Evolutionary conservation across 176 grass and related monocot genomes (phyloP), one percentile per base, ranked within the genome.

Genomic region (Juncus effusus): DNA sequence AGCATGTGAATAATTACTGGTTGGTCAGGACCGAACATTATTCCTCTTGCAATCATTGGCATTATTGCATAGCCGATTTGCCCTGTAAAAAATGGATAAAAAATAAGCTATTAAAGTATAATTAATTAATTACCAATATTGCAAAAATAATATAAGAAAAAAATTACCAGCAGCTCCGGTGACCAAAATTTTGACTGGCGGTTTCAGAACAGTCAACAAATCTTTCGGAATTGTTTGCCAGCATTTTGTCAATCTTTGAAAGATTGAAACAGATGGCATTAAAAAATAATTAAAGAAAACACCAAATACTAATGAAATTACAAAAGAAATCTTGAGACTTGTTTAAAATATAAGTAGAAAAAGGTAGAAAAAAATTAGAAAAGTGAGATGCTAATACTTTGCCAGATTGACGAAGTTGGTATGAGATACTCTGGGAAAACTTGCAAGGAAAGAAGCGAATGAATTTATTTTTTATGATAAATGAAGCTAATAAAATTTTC

Each of bases 1-100:
- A 95, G 75, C 83, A 95, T 75, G 78, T 87, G 90, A 44, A 95
- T 76, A 8, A 95, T 75, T 65, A 95, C 67, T 54, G 86, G 83
- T 66, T 95, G 90, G 44, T 86, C 66, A 2, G 77, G 86, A 6
- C 86, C 83, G 14, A 95, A 73, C 86, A 95, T 84, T 40, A 76
- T 67, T 1, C 90, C 85, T 76, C 83, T 86, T 37, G 83, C 90
- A 72, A 95, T 86, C 86, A 86, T 95, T 4, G 77, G 56, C 9
- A 90, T 76, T 16, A 90, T 76, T 10, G 90, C 77, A 51, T 90
- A 95, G 13, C 83, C 86, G 39, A 95, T 86, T 72, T 95, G 80
- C 45, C 86, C 90, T 95, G 80, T 38, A 74, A 58, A 19, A 60
- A 14, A 13, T 28, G 19, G 54, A 16, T 13, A 74, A 51, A 62